A percentile compares a stretch with the other conserved stretches of the same genome.
Conservation (phyloP, 345 rosid genomes). For the Leavenworthia alabamica region DNA sequence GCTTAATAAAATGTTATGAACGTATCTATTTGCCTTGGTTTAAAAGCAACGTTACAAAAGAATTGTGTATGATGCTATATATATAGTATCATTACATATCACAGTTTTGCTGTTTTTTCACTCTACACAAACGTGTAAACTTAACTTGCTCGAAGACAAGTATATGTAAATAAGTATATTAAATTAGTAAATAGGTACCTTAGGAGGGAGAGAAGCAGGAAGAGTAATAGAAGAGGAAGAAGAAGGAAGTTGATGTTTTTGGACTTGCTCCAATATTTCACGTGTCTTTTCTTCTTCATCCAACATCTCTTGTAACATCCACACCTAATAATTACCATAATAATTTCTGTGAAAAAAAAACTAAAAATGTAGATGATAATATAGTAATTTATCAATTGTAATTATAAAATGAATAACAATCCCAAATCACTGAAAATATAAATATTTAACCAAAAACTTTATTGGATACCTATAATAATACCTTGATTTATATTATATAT, state of each 20-base stretch:
- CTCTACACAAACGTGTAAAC: constrained; percentile 21
- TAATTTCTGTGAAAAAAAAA: no score
- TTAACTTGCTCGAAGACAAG: background rate
- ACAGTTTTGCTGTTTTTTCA: constrained; percentile 15
- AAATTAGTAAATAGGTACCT: constrained; percentile 37
- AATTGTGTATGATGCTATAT: background rate
- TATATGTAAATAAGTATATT: background rate
- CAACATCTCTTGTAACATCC: constrained; percentile 64
- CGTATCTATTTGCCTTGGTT: no score
- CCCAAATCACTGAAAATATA: no score
- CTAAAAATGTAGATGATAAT: background rate
- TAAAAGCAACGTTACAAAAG: constrained; percentile 31
- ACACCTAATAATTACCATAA: constrained; percentile 48
- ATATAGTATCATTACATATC: constrained; percentile 6
- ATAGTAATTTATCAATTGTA: background rate
- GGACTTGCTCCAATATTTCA: constrained; percentile 53
- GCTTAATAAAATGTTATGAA: no score
- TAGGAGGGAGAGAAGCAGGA: constrained; percentile 74
- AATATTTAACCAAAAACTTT: background rate
- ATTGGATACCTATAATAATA: constrained; percentile 1
- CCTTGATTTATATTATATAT: background rate
- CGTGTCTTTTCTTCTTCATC: constrained; percentile 75
- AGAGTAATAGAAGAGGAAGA: constrained; percentile 43
- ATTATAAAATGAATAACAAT: background rate
- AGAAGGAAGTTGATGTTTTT: constrained; percentile 36